Percentiles rank a stretch among this genome's conserved stretches.
Evolutionary conservation across 1,139 yeast species (phyloP).

Genomic region (Candida glucosophila): DNA sequence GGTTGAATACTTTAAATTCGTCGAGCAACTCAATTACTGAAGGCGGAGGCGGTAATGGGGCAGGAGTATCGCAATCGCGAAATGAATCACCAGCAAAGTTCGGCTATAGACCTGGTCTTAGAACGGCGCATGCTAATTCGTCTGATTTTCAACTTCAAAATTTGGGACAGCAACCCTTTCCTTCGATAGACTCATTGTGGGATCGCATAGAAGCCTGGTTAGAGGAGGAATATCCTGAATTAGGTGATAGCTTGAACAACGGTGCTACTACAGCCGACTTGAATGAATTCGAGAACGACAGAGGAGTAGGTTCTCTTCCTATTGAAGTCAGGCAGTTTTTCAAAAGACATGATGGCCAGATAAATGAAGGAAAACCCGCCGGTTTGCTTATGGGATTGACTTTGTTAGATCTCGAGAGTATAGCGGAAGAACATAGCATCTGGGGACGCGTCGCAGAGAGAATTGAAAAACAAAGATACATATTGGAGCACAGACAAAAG

Average conservation of each 20-base stretch:
- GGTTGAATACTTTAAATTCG: slow-evolving; percentile 18
- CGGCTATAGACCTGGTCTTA: slow-evolving; percentile 33
- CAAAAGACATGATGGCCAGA: slow-evolving; percentile 76
- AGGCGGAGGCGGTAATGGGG: slow-evolving; percentile 7
- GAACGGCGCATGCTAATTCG: slow-evolving; percentile 24
- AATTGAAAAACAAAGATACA: slow-evolving; percentile 34
- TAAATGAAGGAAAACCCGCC: slow-evolving; percentile 64
- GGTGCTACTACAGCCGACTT: slow-evolving; percentile 72
- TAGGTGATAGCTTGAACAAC: slow-evolving; percentile 59
- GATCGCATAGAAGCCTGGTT: slow-evolving; percentile 65
- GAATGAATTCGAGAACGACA: slow-evolving; percentile 67
- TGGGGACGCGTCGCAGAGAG: slow-evolving; percentile 65
- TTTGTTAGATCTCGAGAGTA: slow-evolving; percentile 60
- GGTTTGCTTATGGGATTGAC: slow-evolving; percentile 70
- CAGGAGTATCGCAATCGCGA: slow-evolving; percentile 3
- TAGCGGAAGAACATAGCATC: slow-evolving; percentile 59
- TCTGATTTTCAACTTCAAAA: slow-evolving; percentile 36
- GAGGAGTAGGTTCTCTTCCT: slow-evolving; percentile 58
- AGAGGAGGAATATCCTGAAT: slow-evolving; percentile 72
- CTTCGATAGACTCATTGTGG: slow-evolving; percentile 67
- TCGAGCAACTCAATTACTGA: slow-evolving; percentile 21
- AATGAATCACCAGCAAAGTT: slow-evolving; percentile 13
- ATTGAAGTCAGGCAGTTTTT: slow-evolving; percentile 68
- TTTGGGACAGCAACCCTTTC: slow-evolving; percentile 61
- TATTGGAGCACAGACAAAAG: slow-evolving; percentile 16